Base-by-base conservation (phyloP, 805 yeast species). In the Barnettozyma sp. region DNA sequence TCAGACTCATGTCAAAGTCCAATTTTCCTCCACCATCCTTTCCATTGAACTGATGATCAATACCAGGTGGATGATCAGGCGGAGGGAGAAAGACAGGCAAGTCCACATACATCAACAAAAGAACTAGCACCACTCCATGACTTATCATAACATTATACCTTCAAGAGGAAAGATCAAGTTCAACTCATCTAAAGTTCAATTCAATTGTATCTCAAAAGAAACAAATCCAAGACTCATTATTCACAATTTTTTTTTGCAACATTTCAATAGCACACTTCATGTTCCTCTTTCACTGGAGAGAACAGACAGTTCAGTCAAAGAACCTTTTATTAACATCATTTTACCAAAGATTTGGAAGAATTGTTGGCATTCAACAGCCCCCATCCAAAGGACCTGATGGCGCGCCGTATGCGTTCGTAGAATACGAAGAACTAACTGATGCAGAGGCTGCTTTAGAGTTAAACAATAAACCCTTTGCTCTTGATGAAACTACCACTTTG, bases 391-490 rank as follows among this genome's bases (percentile, higher is more conserved):
- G 70, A 20, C 69, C 69, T 38, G 78, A 72, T 45, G 76, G 76
- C 26, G 66, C 72, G 42, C 77, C 75, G 47, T 77, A 65, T 49
- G 83, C 81, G 7, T 77, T 76, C 56, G 82, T 77, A 18, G 80
- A 76, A 49, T 77, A 66, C 53, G 64, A 67, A 43, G 66, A 60
- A 34, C 48, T 59, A 12, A 72, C 68, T 43, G 76, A 71, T 49
- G 74, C 78, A 43, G 74, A 73, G 44, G 62, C 62, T 24, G 79
- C 81, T 8, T 48, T 77, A 13, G 61, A 55, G 30, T 51, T 71
- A 33, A 61, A 67, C 42, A 69, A 68, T n/a, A 63, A 68, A 42
- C 62, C 64, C 13, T 53, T 70, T 24, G 65, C 70, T 1, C 58
- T 63, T 28, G 59, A 73, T 39, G 48, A 55, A 29, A 56, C 56